Base-by-base conservation (phyloP, 1,284 basidiomycete genomes). In the Ceratorhiza oryzae-sativae region DNA sequence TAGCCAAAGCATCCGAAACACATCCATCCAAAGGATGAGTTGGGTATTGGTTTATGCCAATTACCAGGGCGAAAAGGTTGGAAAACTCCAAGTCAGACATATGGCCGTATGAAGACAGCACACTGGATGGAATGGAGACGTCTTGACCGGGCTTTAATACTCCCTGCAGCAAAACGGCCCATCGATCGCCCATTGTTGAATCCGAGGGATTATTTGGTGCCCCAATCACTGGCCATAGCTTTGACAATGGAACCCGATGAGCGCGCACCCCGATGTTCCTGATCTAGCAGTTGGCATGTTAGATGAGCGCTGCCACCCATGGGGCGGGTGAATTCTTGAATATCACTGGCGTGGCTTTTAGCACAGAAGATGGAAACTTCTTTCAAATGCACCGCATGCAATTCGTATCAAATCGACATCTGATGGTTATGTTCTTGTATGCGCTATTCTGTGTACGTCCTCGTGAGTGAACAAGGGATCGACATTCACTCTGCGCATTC, bases 31-130 rank as follows among this genome's bases (percentile, higher is more conserved):
- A 20, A 23, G 30, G 10, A 6, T 27, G 12, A 18, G 8, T n/a
- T 46, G 30, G 20, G 25, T 70, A 59, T 36, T 46, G 23, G 55
- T 59, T 25, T 13, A 70, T 36, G 20, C 67, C 67, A 36, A 70
- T 70, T 15, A 70, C 42, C 20, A 70, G 42, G 4, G 39, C 67
- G 36, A 58, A 36, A 8, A 70, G 1, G 20, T 30, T 67, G 3
- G 63, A 45, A 20, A 48, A 63, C 30, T 63, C n/a, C 3, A 45
- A 18, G 4, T 45, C 42, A 18, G 42, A 8, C 42, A 45, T 45
- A 10, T 45, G n/a, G n/a, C n/a, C n/a, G 3, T 8, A 45, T 18
- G 42, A 18, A 18, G 15, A 45, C 10, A 45, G 42, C 18, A 8
- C 9, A 10, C 42, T 45, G 15, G 18, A 18, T 8, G 42, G 9